A percentile compares a stretch with the other conserved stretches of the same genome.
These are phyloP conservation scores for Auxenochlorella pyrenoidosa DNA, from an alignment of 139 green algal species.

Conservation along the genomic window DNA sequence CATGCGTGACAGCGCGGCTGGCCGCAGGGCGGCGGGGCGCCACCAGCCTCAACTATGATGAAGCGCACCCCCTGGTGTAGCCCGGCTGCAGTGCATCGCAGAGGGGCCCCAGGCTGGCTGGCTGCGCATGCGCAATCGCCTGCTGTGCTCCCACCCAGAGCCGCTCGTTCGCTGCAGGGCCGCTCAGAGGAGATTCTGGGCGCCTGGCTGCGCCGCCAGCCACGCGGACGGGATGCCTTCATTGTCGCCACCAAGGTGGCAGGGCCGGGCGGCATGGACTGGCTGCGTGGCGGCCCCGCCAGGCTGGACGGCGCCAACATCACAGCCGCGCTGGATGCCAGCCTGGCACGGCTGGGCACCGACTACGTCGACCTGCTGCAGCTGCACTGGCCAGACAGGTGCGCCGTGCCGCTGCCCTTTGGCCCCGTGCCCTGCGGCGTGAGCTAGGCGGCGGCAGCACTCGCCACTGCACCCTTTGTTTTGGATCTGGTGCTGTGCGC, in stretches of 20 bases:
- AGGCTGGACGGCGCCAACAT: constrained; percentile 75
- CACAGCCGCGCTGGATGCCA: constrained; percentile 73
- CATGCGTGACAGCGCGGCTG: no score
- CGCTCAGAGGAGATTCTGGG: constrained; percentile 68
- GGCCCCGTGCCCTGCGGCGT: no score
- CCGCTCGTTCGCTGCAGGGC: constrained; percentile 34
- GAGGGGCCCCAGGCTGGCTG: not conserved
- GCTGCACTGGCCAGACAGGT: constrained; percentile 93
- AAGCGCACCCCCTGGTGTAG: no score
- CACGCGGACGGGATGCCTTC: constrained; percentile 30
- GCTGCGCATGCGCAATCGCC: no score
- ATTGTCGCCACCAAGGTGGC: constrained; percentile 82
- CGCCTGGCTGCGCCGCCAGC: constrained; percentile 51
- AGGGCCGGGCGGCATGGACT: constrained; percentile 86
- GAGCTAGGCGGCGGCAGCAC: no score
- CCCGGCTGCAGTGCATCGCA: not conserved
- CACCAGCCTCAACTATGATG: no score
- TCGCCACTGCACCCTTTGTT: no score
- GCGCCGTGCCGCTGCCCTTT: not conserved
- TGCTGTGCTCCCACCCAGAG: no score
- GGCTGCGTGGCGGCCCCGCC: constrained; percentile 79
- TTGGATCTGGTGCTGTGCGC: no score
- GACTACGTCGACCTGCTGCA: constrained; percentile 95
- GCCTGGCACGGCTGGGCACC: constrained; percentile 76
- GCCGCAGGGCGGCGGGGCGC: no score